Evolutionary conservation across 192 early-diverging fungal species (phyloP), one percentile per base, ranked within the genome.

Genomic region (Coemansia sp.): DNA sequence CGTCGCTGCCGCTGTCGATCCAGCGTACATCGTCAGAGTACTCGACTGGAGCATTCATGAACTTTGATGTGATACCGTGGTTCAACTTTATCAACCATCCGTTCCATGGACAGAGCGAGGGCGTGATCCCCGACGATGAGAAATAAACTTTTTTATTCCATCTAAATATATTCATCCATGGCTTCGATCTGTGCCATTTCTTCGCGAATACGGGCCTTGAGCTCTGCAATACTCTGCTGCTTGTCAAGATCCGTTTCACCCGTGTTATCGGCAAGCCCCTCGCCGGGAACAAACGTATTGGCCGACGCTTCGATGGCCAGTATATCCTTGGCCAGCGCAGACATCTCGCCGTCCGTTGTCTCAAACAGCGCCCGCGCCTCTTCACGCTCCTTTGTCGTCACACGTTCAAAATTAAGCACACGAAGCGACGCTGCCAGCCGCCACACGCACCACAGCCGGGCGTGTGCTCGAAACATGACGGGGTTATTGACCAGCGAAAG

Each of bases 401-500:
- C 83, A 29, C 81, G 80, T 55, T 87, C 83, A 68, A 95, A 98
- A 77, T 99, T 92, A 65, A 98, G 62, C 2, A 97, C 87, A 32
- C 90, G 82, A 46, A 98, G 69, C 16, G 63, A 78, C 19, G 18
- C n/a, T n/a, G n/a, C 7, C 40, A 93, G 64, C 62, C 87, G 85
- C 83, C 90, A 87, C 55, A 99, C 87, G 24, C 95, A 81, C 81
- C 87, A 95, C 33, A 82, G 58, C 46, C 97, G 70, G 62, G 97
- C 96, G 61, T 96, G 67, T 58, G 89, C 80, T 50, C 91, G 92
- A 60, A 84, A 79, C 48, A 83, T 78, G 23, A 97, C 93, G 0
- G 95, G 94, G 63, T 98, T 98, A 60, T 93, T 95, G 31, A 89
- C 63, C 42, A 99, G 68, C n/a, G 85, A 87, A 35, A 98, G 56